Conservation (phyloP, 805 yeast genomes). For the Yarrowia keelungensis region DNA sequence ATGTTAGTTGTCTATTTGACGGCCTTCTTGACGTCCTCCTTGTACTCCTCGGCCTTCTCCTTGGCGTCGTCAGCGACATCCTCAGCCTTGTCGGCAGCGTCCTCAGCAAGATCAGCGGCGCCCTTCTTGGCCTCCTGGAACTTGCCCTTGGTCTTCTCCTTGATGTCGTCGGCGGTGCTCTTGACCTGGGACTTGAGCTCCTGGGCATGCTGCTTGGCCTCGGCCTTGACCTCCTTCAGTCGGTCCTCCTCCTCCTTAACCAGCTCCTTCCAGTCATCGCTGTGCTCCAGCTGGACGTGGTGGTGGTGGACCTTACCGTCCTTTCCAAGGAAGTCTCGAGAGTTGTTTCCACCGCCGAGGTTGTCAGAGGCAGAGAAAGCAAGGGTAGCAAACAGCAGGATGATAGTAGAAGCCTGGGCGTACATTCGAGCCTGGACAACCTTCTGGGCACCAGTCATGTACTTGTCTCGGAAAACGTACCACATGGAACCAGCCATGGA, state of each 20-base stretch:
- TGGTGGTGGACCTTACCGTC: conserved; percentile 36
- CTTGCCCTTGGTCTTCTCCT: conserved; percentile 37
- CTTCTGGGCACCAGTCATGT: conserved; percentile 78
- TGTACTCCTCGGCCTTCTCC: conserved; percentile 23
- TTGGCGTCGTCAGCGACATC: conserved; percentile 14
- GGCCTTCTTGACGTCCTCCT: conserved; percentile 31
- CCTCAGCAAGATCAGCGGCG: conserved; percentile 3
- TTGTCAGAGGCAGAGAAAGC: conserved; percentile 26
- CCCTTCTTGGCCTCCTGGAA: conserved; percentile 22
- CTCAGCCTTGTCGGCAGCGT: conserved; percentile 26
- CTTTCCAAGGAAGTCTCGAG: conserved; percentile 30
- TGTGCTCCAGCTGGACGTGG: conserved; percentile 34
- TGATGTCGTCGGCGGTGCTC: conserved; percentile 31
- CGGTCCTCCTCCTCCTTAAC: conserved; percentile 55
- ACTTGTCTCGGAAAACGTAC: conserved; percentile 71
- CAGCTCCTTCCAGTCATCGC: conserved; percentile 57
- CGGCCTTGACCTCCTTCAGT: conserved; percentile 14
- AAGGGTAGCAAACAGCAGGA: conserved; percentile 49
- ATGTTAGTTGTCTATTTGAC: conserved; percentile 27
- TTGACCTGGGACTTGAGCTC: conserved; percentile 11
- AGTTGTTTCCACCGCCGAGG: conserved; percentile 15
- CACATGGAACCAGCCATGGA: conserved; percentile 83
- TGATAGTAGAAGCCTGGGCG: conserved; percentile 84
- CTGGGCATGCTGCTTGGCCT: conserved; percentile 1
- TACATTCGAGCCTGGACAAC: conserved; percentile 91